Evolutionary conservation across 108 stramenopile species (phyloP).

Genomic region (Asterionellopsis glacialis): DNA sequence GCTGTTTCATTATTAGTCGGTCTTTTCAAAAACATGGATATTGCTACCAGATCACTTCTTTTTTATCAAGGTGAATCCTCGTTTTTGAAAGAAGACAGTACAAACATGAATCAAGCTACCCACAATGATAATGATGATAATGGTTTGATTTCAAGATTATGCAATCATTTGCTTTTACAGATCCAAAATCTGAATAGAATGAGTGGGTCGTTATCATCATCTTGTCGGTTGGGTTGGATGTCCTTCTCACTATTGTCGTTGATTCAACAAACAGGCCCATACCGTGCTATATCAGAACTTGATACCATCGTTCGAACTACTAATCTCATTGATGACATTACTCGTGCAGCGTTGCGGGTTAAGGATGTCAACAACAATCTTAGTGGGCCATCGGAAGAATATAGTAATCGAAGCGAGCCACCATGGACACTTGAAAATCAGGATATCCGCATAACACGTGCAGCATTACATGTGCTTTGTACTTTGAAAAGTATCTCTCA

Average conservation of each 20-base stretch:
- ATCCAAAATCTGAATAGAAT: too few species aligned
- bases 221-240: not conserved
- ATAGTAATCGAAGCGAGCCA: constrained; percentile 8
- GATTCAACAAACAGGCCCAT: constrained; percentile 8
- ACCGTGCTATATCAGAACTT: constrained; percentile 1
- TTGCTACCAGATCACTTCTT: not conserved
- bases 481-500: too few species aligned
- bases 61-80: constrained; percentile 1
- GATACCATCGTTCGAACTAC: constrained; percentile 15
- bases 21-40: not conserved
- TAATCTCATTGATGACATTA: constrained; percentile 18
- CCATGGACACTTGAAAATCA: too few species aligned
- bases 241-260: constrained; percentile 18
- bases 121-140: too few species aligned
- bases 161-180: too few species aligned
- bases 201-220: too few species aligned
- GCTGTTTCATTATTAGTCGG: not conserved
- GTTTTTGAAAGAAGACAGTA: too few species aligned
- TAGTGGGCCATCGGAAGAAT: not conserved
- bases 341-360: constrained; percentile 6
- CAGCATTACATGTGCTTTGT: too few species aligned
- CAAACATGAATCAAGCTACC: too few species aligned
- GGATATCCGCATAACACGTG: too few species aligned
- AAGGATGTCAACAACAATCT: not conserved
- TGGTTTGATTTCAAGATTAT: too few species aligned